These are phyloP conservation scores for Oxytropis ochrocephala DNA, from an alignment of 306 rosid genomes.

Conservation along the genomic window DNA sequence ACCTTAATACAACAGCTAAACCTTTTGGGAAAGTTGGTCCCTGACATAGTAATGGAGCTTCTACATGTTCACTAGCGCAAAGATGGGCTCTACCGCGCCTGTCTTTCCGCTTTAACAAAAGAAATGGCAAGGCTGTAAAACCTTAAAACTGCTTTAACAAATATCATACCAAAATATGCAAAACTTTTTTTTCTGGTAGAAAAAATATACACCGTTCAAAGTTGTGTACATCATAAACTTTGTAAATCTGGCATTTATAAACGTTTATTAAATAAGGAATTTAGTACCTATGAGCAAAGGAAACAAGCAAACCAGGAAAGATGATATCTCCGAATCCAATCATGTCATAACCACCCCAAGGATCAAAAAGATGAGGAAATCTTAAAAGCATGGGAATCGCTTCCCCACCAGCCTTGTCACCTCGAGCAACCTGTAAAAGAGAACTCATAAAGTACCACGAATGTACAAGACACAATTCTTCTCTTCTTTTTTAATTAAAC, in stretches of 20 bases:
- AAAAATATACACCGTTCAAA: background rate
- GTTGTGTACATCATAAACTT: background rate
- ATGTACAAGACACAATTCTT: background rate
- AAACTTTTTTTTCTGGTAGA: background rate
- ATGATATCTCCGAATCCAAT: conserved; percentile 95
- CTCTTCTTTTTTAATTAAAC: background rate
- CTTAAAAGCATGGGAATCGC: conserved; percentile 90
- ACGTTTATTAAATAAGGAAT: conserved; percentile 9
- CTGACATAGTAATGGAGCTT: background rate
- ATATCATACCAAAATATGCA: conserved; percentile 5
- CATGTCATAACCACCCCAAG: conserved; percentile 97
- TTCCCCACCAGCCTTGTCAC: conserved; percentile 87
- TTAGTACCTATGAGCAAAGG: conserved; percentile 66
- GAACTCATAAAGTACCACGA: background rate
- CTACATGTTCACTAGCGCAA: too few species aligned
- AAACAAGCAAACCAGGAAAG: conserved; percentile 90
- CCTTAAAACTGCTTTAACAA: background rate
- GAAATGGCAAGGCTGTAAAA: background rate
- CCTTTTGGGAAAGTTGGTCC: background rate
- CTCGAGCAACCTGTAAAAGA: conserved; percentile 77
- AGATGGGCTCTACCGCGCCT: too few species aligned
- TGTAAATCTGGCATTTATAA: background rate
- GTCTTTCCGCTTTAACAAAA: too few species aligned
- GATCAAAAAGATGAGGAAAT: conserved; percentile 71
- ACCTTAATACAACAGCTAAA: background rate